Evolutionary conservation across 352 stramenopile species (phyloP), one percentile per base, ranked within the genome.

Genomic region (Phytophthora sp.): DNA sequence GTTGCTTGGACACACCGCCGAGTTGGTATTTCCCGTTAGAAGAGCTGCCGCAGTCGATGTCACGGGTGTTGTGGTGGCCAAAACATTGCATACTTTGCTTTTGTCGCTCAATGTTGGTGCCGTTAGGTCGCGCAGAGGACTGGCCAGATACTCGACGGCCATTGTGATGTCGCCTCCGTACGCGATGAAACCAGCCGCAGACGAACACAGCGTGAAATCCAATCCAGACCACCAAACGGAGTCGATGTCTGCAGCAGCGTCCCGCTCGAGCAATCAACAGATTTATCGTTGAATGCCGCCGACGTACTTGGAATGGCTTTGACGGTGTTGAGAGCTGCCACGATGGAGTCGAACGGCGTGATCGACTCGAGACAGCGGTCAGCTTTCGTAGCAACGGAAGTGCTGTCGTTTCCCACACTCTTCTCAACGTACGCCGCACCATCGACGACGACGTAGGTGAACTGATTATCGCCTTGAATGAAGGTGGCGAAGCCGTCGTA

Each of bases 401-500:
- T 34, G 30, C 9, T 34, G 5, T 34, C 30, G 30, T 34, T 13
- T 12, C 30, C 30, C 30, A 4, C 4, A 34, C 30, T 34, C 30
- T 57, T 26, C 6, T 48, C 35, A 1, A 48, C n/a, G 44, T 66
- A 74, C 12, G 54, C 50, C 18, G 54, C 30, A 12, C 30, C 30
- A 12, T 34, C 30, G 9, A 34, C 30, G 30, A 34, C 9, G 9
- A 34, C 13, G 30, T 34, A 34, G 30, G 30, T 34, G 30, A 34
- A 34, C 5, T 34, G 30, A 0, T 34, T 43, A n/a, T 54, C 31
- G 8, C 34, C 54, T 26, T 62, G 51, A 15, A 49, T 26, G 13
- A 63, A 57, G 4, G 43, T 55, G 17, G 62, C 31, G 32, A 71
- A 51, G n/a, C 49, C 54, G 49, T 72, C 51, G 42, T 65, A 77